These are phyloP conservation scores for Halophytophthora polymorphica DNA, from an alignment of 352 stramenopile species.

Conservation along the genomic window DNA sequence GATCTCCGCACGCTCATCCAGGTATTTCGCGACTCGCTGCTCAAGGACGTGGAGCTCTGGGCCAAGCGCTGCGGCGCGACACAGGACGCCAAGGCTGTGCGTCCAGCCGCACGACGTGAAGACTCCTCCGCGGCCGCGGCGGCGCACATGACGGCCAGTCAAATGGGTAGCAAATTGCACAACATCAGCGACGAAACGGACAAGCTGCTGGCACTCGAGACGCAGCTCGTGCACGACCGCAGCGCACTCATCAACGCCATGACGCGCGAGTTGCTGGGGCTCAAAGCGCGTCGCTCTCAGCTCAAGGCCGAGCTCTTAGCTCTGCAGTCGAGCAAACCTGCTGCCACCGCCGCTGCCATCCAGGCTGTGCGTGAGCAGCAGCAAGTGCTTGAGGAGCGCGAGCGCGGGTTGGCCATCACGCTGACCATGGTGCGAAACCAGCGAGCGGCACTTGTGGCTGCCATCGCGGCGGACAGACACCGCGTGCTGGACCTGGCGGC, in stretches of 20 bases:
- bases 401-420: constrained; percentile 76
- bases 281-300: constrained; percentile 49
- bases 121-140: constrained; percentile 60
- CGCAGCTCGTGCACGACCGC: constrained; percentile 54
- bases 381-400: constrained; percentile 68
- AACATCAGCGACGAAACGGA: constrained; percentile 77
- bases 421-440: constrained; percentile 63
- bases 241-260: constrained; percentile 73
- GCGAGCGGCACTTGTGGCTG: constrained; percentile 42
- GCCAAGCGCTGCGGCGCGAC: constrained; percentile 33
- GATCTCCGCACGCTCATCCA: constrained; percentile 79
- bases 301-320: constrained; percentile 23
- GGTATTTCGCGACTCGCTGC: constrained; percentile 76
- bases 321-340: neutral
- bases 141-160: constrained; percentile 74
- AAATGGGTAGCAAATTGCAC: constrained; percentile 77
- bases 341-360: constrained; percentile 6
- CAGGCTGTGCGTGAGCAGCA: constrained; percentile 46
- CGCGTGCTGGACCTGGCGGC: constrained; percentile 61
- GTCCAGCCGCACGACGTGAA: constrained; percentile 37
- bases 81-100: constrained; percentile 10
- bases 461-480: constrained; percentile 60
- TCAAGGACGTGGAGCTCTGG: constrained; percentile 82
- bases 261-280: constrained; percentile 51
- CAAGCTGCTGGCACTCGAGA: constrained; percentile 61